Evolutionary conservation across 306 rosid species (phyloP).

Genomic region (Begonia loranthoides): DNA sequence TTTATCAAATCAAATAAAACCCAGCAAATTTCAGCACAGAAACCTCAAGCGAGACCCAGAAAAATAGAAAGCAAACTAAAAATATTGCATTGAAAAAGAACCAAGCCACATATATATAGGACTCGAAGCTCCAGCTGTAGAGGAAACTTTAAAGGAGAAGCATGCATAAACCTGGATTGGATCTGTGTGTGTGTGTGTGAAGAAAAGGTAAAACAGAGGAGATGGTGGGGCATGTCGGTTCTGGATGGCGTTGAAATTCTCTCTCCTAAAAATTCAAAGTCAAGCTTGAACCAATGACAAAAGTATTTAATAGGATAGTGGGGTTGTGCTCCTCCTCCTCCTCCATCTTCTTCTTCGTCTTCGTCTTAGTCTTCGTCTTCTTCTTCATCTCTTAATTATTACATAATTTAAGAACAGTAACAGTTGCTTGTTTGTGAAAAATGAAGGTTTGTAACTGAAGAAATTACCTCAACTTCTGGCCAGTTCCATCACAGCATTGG

Average conservation of each 20-base stretch:
- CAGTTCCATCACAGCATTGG: too few relatives aligned
- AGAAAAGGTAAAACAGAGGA: neutral
- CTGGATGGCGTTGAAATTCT: neutral
- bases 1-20: neutral
- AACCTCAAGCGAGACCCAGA: neutral
- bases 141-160: neutral
- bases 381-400: too few relatives aligned
- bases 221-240: neutral
- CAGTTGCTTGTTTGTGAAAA: too few relatives aligned
- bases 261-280: neutral
- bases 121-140: neutral
- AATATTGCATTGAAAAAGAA: neutral
- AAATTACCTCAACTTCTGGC: too few relatives aligned
- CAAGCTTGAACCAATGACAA: neutral
- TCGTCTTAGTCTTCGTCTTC: too few relatives aligned
- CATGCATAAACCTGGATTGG: neutral
- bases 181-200: neutral
- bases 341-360: too few relatives aligned
- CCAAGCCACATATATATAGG: neutral
- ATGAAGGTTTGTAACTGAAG: too few relatives aligned
- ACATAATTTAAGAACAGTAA: too few relatives aligned
- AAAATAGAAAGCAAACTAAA: neutral
- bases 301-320: too few relatives aligned
- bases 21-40: too few relatives aligned
- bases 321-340: too few relatives aligned